Base-by-base conservation (phyloP, 2,329 filamentous ascomycete genomes). In the Scortechinia acanthostroma region DNA sequence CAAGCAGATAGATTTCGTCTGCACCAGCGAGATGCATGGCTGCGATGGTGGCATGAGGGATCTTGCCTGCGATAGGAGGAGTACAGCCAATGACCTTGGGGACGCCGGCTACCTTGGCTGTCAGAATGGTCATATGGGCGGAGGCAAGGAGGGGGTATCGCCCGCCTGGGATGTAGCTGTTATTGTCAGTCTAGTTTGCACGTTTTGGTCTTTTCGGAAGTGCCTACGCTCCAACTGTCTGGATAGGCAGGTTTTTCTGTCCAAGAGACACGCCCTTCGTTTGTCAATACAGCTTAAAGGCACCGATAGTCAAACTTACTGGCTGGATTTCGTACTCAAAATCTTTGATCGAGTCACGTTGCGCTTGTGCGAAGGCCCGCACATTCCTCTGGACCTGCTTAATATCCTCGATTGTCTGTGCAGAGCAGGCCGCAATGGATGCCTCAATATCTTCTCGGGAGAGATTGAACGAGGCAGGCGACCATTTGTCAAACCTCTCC, bases 41-140 rank as follows among this genome's bases (percentile, higher is more conserved):
- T 0, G 73, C 70, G 3, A 77, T 60, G 0, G 73, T 76, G 0
- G 69, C 64, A 37, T 60, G 52, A 0, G 73, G 73, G 19, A 77
- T 61, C 43, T 68, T 44, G 2, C 72, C 73, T 1, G 53, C 52
- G 45, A 73, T 73, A 0, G 73, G 74, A 3, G 73, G 73, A 4
- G 73, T 77, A 53, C 68, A 75, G 13, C 58, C 71, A 4, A 73
- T 62, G 3, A 76, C 71, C 43, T 69, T 57, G n/a, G 58, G 58
- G 1, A 76, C 71, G 2, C 73, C 73, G 3, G 73, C 73, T 3
- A 70, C 68, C 51, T 76, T 76, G 19, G 73, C 73, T 0, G 73
- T 76, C 3, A 75, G 53, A 42, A 76, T 74, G 2, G 73, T 76
- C 73, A 76, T 76, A 52, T 76, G 73, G 2, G 70, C 70, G 4